Conservation (phyloP, 2,329 filamentous ascomycete genomes). For the Esteya vermicola region DNA sequence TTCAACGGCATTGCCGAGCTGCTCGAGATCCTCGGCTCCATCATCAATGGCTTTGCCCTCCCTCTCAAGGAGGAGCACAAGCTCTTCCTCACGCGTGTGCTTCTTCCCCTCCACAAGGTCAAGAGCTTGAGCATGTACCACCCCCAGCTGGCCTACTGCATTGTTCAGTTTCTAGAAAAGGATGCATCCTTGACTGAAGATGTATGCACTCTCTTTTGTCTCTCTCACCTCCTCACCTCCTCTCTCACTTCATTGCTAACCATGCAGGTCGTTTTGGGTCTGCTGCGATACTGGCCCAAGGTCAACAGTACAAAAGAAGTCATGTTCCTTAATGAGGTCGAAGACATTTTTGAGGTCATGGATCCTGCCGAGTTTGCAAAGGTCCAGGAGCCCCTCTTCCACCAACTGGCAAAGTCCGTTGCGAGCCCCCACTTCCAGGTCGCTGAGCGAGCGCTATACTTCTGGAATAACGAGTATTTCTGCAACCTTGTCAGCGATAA, state of each 20-base stretch:
- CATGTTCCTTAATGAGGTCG: constrained; percentile 98
- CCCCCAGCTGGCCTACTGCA: constrained; percentile 94
- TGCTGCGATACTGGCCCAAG: constrained; percentile 97
- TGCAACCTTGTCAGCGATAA: constrained; percentile 99
- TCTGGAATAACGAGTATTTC: constrained; percentile 99
- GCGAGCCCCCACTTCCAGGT: constrained; percentile 98
- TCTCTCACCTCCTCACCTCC: neutral
- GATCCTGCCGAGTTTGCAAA: constrained; percentile 97
- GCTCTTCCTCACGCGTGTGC: constrained; percentile 83
- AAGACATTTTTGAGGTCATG: constrained; percentile 99
- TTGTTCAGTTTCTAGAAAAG: constrained; percentile 97
- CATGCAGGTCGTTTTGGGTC: constrained; percentile 82
- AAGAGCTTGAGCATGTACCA: constrained; percentile 99
- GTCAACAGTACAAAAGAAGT: constrained; percentile 99
- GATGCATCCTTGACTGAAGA: constrained; percentile 94
- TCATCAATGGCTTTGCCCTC: constrained; percentile 96
- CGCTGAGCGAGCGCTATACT: constrained; percentile 90
- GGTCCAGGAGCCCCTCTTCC: constrained; percentile 94
- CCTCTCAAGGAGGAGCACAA: constrained; percentile 98
- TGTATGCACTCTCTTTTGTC: neutral
- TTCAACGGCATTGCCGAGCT: constrained; percentile 98
- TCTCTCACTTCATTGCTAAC: neutral
- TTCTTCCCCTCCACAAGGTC: constrained; percentile 91
- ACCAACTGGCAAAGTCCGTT: constrained; percentile 93
- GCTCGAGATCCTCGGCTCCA: constrained; percentile 90